Percentiles rank a stretch among this genome's conserved stretches.
phyloP scores from a whole-genome alignment of 176 grass and related monocot genomes.

The Coix lacrymajobi region DNA sequence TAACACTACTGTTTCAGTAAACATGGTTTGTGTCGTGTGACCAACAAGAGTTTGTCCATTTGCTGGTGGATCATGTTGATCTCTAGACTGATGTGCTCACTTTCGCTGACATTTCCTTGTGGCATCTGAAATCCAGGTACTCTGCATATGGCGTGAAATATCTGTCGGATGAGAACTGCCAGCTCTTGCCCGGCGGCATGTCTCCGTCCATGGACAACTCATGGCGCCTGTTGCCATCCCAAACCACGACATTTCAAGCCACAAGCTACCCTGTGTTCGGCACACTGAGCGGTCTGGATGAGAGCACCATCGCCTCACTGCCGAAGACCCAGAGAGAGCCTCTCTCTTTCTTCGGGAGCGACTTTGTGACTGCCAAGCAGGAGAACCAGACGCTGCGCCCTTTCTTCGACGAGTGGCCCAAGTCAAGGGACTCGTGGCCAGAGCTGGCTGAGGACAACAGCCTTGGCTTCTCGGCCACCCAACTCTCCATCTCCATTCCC shows the following conservation, averaged over 20 bases:
- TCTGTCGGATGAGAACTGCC: conserved; percentile 42
- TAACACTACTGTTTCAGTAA: background rate
- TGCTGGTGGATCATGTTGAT: background rate
- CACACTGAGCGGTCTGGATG: conserved; percentile 34
- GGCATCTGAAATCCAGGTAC: conserved; percentile 18
- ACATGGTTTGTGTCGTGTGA: background rate
- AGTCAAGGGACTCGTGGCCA: conserved; percentile 56
- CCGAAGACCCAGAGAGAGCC: conserved; percentile 37
- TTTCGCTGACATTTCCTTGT: background rate
- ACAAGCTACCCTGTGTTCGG: conserved; percentile 44
- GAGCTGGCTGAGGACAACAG: conserved; percentile 52
- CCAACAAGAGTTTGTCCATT: background rate
- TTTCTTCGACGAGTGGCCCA: conserved; percentile 95
- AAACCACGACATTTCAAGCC: conserved; percentile 26
- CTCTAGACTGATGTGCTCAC: background rate
- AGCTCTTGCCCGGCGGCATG: conserved; percentile 32
- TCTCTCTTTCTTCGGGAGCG: conserved; percentile 45
- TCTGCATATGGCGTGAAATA: conserved; percentile 47
- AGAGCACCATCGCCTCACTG: conserved; percentile 38
- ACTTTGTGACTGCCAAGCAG: conserved; percentile 39
- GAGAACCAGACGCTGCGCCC: conserved; percentile 64
- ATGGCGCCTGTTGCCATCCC: conserved; percentile 48
- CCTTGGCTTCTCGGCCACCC: conserved; percentile 58
- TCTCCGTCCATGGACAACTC: conserved; percentile 32
- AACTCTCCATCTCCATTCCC: conserved; percentile 87